Conservation (phyloP, 2,329 filamentous ascomycete species). For the Fusarium tjaetaba region DNA sequence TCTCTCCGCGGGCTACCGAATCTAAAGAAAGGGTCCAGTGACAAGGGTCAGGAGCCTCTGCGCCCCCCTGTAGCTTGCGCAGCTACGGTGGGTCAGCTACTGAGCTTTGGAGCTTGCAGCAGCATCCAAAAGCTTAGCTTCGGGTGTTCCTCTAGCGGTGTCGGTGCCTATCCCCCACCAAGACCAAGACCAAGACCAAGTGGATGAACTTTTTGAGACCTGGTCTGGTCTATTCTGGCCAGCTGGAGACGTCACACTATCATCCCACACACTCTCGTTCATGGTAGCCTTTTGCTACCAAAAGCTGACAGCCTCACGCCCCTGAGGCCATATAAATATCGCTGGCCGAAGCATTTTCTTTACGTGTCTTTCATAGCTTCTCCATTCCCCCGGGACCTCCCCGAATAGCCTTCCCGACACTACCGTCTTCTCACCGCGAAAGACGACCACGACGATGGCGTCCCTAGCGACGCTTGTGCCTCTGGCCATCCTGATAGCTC, state of each 20-base stretch:
- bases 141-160: not conserved
- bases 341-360: not conserved
- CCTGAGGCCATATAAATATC: constrained; percentile 16
- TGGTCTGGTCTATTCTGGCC: not conserved
- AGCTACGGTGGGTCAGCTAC: constrained; percentile 7
- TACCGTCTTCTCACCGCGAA: not conserved
- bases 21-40: constrained; percentile 14
- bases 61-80: constrained; percentile 25
- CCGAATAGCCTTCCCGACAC: not conserved
- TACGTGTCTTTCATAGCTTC: not conserved
- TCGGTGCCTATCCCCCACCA: constrained; percentile 25
- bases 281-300: constrained; percentile 12
- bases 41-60: constrained; percentile 23
- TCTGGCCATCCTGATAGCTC: constrained; percentile 35
- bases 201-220: constrained; percentile 7
- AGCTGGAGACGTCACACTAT: constrained; percentile 31
- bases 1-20: not conserved
- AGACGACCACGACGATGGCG: constrained; percentile 9
- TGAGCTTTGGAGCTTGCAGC: constrained; percentile 2
- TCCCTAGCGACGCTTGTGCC: constrained; percentile 22
- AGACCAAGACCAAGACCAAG: not conserved
- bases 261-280: constrained; percentile 13
- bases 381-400: not conserved
- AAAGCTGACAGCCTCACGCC: constrained; percentile 8
- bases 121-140: constrained; percentile 18